Conservation (phyloP, 2,329 filamentous ascomycete genomes). For the Xylaria arbuscula region DNA sequence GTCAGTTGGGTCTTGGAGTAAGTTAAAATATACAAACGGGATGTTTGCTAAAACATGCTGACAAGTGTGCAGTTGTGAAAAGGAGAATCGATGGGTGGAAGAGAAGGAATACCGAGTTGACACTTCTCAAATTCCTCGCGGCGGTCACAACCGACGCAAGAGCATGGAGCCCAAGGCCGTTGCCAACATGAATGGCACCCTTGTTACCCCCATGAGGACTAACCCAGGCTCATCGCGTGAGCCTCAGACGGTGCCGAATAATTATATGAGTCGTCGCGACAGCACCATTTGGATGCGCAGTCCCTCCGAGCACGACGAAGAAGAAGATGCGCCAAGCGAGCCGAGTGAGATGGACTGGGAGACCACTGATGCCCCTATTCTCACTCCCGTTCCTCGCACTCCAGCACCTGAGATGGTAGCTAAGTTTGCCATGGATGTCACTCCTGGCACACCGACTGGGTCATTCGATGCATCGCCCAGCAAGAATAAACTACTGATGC, state of each 20-base stretch:
- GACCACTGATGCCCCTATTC: constrained; percentile 54
- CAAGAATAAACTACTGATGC: constrained; percentile 57
- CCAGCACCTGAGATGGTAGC: constrained; percentile 67
- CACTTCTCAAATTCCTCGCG: constrained; percentile 73
- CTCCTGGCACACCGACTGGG: constrained; percentile 58
- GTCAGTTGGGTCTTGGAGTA: constrained; percentile 91
- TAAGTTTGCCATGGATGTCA: constrained; percentile 62
- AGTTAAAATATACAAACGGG: constrained; percentile 52
- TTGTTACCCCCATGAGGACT: constrained; percentile 60
- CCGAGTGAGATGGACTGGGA: constrained; percentile 53
- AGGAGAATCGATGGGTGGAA: constrained; percentile 80
- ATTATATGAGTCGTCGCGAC: constrained; percentile 64
- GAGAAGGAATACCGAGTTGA: constrained; percentile 77
- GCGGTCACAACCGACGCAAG: constrained; percentile 77
- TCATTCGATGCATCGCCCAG: constrained; percentile 51
- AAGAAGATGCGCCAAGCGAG: constrained; percentile 49
- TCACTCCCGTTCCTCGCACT: constrained; percentile 69
- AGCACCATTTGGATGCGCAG: constrained; percentile 67
- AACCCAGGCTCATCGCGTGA: constrained; percentile 47
- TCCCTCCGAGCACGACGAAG: constrained; percentile 57
- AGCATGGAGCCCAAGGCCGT: constrained; percentile 82
- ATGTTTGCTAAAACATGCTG: constrained; percentile 41
- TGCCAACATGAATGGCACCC: constrained; percentile 73
- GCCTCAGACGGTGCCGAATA: constrained; percentile 57
- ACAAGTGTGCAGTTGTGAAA: constrained; percentile 70